A percentile compares a stretch with the other conserved stretches of the same genome.
phyloP scores from a whole-genome alignment of 2,329 filamentous ascomycete genomes.

The Fusarium verticillioides region DNA sequence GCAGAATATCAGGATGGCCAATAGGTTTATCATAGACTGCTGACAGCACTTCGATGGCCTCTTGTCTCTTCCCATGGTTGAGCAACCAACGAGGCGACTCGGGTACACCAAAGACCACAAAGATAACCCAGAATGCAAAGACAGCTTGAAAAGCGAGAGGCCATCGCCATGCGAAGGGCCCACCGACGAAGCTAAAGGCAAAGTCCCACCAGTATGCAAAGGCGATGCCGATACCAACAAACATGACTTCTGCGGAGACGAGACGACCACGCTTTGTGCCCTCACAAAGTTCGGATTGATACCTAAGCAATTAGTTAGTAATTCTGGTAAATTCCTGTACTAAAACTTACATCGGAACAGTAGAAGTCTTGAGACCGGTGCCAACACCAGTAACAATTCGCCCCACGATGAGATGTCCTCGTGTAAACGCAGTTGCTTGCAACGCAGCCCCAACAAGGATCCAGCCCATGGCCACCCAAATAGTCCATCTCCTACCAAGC shows the following conservation, averaged over 20 bases:
- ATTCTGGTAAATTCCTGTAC: rapidly evolving
- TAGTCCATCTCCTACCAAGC: conserved; percentile 57
- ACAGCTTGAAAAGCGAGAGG: conserved; percentile 48
- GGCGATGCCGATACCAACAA: conserved; percentile 53
- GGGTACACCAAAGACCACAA: conserved; percentile 53
- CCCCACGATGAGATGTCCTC: conserved; percentile 54
- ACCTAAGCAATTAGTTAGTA: background rate
- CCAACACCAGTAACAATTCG: conserved; percentile 62
- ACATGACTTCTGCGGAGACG: conserved; percentile 59
- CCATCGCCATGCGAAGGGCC: conserved; percentile 41
- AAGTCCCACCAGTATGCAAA: conserved; percentile 56
- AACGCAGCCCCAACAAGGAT: conserved; percentile 69
- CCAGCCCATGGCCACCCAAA: conserved; percentile 63
- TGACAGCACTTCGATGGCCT: conserved; percentile 51
- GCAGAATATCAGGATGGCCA: conserved; percentile 45
- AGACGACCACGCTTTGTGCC: conserved; percentile 59
- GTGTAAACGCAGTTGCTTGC: conserved; percentile 59
- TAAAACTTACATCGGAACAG: conserved; percentile 48
- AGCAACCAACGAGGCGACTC: conserved; percentile 56
- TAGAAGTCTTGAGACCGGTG: conserved; percentile 55
- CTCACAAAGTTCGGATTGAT: no score
- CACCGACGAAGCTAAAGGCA: conserved; percentile 48
- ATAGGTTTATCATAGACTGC: conserved; percentile 54
- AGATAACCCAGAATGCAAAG: conserved; percentile 48
- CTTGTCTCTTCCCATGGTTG: conserved; percentile 49